Conservation (phyloP, 2,329 filamentous ascomycete species). For the Aspergillus oerlinghausenensis region DNA sequence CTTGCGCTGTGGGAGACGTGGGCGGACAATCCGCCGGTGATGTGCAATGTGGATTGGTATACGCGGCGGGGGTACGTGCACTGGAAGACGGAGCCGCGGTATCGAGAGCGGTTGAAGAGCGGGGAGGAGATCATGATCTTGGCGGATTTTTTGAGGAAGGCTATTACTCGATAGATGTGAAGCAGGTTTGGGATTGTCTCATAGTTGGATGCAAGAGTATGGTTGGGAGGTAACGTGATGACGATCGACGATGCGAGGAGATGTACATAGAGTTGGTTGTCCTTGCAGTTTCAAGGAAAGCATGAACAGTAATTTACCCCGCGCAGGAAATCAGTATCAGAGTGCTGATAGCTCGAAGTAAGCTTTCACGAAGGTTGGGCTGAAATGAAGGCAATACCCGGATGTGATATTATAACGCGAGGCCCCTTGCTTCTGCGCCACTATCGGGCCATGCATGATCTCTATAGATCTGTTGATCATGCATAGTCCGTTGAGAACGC, state of each 20-base stretch:
- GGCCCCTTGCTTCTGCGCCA: background rate
- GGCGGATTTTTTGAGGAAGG: conserved; percentile 24
- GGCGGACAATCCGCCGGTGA: conserved; percentile 5
- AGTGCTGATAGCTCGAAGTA: background rate
- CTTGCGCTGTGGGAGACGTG: conserved; percentile 9
- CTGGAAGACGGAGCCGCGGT: conserved; percentile 24
- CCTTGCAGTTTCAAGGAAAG: background rate
- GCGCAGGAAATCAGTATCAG: background rate
- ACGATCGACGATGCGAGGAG: background rate
- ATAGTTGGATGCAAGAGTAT: background rate
- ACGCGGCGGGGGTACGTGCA: conserved; percentile 21
- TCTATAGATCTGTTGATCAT: too few relatives aligned
- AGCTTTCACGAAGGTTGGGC: background rate
- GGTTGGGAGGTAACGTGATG: background rate
- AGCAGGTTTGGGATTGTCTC: background rate
- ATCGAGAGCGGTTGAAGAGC: conserved; percentile 8
- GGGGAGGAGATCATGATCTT: conserved; percentile 5
- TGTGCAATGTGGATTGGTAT: conserved; percentile 23
- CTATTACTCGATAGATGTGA: background rate
- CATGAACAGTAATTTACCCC: background rate
- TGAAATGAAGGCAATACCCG: background rate
- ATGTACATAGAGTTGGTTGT: background rate
- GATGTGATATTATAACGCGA: background rate
- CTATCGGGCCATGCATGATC: background rate
- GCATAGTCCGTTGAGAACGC: background rate